Evolutionary conservation across 768 basidiomycete species (phyloP).

Genomic region (Rhodotorula taiwanensis): DNA sequence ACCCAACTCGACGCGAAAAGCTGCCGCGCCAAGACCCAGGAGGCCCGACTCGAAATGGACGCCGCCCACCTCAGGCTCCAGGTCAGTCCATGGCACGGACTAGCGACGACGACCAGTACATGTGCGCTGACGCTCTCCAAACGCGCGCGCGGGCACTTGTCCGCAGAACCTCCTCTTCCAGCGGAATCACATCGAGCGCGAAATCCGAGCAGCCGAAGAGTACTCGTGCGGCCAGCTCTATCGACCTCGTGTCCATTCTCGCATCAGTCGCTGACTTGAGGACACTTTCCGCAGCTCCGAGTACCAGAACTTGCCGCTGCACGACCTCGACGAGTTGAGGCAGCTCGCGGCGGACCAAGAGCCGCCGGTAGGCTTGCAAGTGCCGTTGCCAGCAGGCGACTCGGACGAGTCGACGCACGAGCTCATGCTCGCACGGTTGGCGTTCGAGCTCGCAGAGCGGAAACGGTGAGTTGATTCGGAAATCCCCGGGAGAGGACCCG

Average conservation of each 20-base stretch:
- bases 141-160: too few species aligned
- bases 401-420: conserved; percentile 59
- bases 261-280: conserved; percentile 3
- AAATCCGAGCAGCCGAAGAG: conserved; percentile 86
- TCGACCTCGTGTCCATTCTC: not conserved
- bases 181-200: conserved; percentile 78
- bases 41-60: conserved; percentile 81
- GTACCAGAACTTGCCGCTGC: conserved; percentile 77
- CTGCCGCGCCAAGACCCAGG: conserved; percentile 60
- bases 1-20: conserved; percentile 64
- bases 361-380: conserved; percentile 55
- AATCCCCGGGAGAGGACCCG: too few species aligned
- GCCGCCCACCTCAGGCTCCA: conserved; percentile 60
- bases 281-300: conserved; percentile 56
- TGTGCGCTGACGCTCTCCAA: too few species aligned
- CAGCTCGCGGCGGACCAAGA: conserved; percentile 49
- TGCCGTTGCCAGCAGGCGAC: conserved; percentile 50
- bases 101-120: too few species aligned
- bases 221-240: conserved; percentile 44
- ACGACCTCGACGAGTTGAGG: conserved; percentile 62
- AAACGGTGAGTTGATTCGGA: conserved; percentile 61
- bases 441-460: conserved; percentile 79
- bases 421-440: conserved; percentile 77
- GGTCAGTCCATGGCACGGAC: conserved; percentile 6
- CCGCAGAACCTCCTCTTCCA: conserved; percentile 77